Conservation (phyloP, 164 flowering plant species). For the Chimonanthus salicifolius region DNA sequence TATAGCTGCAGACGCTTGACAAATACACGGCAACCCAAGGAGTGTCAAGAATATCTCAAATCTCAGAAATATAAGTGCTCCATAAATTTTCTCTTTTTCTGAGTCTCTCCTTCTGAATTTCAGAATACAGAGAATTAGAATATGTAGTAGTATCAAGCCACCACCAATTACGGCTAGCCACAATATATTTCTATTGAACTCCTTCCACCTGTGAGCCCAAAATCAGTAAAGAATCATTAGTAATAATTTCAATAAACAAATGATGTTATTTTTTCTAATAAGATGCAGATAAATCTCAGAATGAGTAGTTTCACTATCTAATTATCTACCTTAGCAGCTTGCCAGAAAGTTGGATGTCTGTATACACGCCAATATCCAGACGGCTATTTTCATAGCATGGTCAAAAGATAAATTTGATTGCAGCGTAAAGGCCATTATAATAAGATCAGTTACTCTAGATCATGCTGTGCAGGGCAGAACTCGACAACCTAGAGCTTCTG, state of each 20-base stretch:
- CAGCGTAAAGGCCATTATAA: not conserved
- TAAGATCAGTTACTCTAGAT: not conserved
- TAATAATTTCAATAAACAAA: not conserved
- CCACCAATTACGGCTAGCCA: constrained; percentile 82
- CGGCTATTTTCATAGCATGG: not conserved
- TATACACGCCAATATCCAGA: too few species aligned
- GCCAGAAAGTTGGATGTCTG: not conserved
- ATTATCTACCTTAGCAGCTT: not conserved
- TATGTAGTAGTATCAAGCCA: constrained; percentile 60
- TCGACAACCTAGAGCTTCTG: not conserved
- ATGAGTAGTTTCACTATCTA: too few species aligned
- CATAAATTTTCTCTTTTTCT: constrained; percentile 36
- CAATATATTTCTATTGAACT: constrained; percentile 70
- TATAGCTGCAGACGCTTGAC: constrained; percentile 61
- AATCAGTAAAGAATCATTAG: not conserved
- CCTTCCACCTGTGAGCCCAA: constrained; percentile 58
- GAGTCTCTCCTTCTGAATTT: constrained; percentile 35
- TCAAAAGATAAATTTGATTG: too few species aligned
- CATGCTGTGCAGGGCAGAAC: not conserved
- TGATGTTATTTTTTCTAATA: not conserved
- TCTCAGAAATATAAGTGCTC: constrained; percentile 74
- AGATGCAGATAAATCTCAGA: not conserved
- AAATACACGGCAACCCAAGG: constrained; percentile 72
- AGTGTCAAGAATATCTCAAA: constrained; percentile 73
- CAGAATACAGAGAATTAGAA: constrained; percentile 37